Percentiles rank a stretch among this genome's conserved stretches.
phyloP scores from a whole-genome alignment of 2,329 filamentous ascomycete genomes.

The Colletotrichum truncatum region DNA sequence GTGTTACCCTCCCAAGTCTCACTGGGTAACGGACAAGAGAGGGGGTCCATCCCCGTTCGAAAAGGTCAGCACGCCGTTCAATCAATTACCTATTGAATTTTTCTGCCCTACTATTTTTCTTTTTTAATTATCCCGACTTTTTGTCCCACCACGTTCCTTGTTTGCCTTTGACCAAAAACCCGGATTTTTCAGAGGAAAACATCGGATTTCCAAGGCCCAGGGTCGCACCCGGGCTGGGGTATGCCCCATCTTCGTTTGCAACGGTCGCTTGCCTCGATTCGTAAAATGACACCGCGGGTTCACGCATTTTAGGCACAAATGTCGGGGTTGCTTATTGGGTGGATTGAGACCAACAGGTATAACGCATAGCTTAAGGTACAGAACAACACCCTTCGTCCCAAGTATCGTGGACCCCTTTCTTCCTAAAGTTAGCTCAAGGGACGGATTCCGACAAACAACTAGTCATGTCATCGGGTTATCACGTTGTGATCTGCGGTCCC shows the following conservation, averaged over 20 bases:
- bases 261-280: constrained; percentile 9
- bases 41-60: background rate
- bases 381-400: constrained; percentile 13
- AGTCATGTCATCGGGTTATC: constrained; percentile 26
- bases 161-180: constrained; percentile 20
- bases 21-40: constrained; percentile 8
- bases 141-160: constrained; percentile 25
- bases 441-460: constrained; percentile 13
- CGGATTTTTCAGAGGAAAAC: constrained; percentile 14
- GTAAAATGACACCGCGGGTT: background rate
- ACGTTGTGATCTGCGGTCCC: constrained; percentile 24
- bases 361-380: background rate
- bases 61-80: background rate
- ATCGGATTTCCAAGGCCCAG: constrained; percentile 20
- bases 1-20: background rate
- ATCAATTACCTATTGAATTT: background rate
- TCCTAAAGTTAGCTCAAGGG: constrained; percentile 25
- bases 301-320: constrained; percentile 15
- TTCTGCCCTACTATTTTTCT: constrained; percentile 25
- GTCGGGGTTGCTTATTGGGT: background rate
- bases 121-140: background rate
- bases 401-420: background rate
- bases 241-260: background rate
- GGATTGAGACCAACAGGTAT: constrained; percentile 22
- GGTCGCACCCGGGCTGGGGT: constrained; percentile 15